A percentile compares a stretch with the other conserved stretches of the same genome.
phyloP scores from a whole-genome alignment of 768 basidiomycete species.

The Trametes cubensis region DNA sequence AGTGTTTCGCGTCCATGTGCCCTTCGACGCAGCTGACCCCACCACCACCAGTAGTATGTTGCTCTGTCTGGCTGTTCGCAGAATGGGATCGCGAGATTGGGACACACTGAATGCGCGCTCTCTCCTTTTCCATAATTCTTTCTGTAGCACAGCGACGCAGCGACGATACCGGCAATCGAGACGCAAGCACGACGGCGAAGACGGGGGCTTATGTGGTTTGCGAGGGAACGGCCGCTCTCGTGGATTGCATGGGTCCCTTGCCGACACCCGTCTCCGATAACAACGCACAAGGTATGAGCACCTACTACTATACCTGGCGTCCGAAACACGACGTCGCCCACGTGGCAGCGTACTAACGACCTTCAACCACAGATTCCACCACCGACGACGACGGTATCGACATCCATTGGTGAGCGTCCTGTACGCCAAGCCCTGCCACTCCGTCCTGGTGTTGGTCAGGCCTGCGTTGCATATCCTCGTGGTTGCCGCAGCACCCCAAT shows the following conservation, averaged over 20 bases:
- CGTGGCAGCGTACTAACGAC: background rate
- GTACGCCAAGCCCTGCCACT: background rate
- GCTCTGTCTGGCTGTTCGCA: too few relatives aligned
- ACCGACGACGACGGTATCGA: too few relatives aligned
- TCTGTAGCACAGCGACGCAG: too few relatives aligned
- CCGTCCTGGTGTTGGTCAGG: background rate
- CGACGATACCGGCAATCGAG: background rate
- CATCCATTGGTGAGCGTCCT: too few relatives aligned
- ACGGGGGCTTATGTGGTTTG: background rate
- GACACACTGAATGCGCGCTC: too few relatives aligned
- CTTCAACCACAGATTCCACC: background rate
- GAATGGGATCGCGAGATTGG: too few relatives aligned
- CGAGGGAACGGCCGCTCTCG: conserved; percentile 3
- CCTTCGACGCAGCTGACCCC: too few relatives aligned
- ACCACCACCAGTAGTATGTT: too few relatives aligned
- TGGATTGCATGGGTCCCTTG: background rate
- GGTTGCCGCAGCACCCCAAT: background rate
- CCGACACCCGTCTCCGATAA: background rate
- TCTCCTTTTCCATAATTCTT: too few relatives aligned
- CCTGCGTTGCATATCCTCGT: background rate
- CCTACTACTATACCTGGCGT: background rate
- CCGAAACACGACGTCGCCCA: too few relatives aligned
- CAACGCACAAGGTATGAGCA: background rate
- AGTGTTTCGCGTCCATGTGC: too few relatives aligned
- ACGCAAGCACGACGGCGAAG: background rate